Evolutionary conservation across 768 basidiomycete species (phyloP), one percentile per base, ranked within the genome.

Genomic region (Pleurotus sapidus): DNA sequence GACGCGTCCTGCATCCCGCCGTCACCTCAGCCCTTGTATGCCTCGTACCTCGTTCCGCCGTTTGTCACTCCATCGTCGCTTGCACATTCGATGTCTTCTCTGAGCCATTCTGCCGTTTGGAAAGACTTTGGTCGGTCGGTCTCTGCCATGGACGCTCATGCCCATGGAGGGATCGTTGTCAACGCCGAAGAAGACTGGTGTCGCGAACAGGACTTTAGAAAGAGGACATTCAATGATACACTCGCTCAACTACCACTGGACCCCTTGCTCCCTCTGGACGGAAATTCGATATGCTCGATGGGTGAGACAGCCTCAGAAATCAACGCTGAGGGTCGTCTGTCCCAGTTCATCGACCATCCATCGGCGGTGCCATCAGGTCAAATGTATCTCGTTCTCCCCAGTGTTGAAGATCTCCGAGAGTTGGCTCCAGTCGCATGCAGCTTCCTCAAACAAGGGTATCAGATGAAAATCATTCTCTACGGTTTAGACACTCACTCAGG

Each of bases 31-130:
- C 64, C 71, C 18, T 74, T 73, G 27, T 66, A 75, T 23, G 84
- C 81, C 2, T 65, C 71, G 3, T 84, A 80, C 66, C 71, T 90
- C 2, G 64, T 82, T 2, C 89, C 89, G 14, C 88, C 88, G 2
- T 84, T 89, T 59, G 71, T 86, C 5, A 60, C 81, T 27, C 79
- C 79, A 8, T 58, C 68, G 1, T 53, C 65, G 23, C 55, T 76
- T 14, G 58, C 71, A 9, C 64, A 64, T 8, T 12, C 67, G 30
- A 40, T 51, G 20, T 40, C 67, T 46, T 60, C 67, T 39, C 49
- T 42, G 18, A 46, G 57, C 43, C 24, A 63, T 17, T 60, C 63
- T 0, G 57, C 62, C 11, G 55, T 65, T 34, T 71, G 72, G 67
- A 55, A 48, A 9, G 55, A 62, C 18, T 61, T 78, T 24, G 68